Evolutionary conservation across 257 asterid genomes (phyloP), one percentile per base, ranked within the genome.

Genomic region (Solanum piurae): DNA sequence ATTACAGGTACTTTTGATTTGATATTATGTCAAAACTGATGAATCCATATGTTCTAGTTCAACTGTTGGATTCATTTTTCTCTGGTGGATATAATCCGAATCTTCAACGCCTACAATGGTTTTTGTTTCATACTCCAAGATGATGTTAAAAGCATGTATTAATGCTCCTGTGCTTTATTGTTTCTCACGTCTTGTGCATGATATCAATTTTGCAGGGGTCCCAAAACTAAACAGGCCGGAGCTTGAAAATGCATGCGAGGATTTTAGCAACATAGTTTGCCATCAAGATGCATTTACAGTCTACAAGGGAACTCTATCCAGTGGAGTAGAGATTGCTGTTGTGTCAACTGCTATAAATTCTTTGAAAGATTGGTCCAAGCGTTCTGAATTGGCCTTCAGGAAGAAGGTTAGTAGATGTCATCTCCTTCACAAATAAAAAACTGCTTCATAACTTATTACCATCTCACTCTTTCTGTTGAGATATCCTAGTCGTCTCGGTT

Each of bases 221-320:
- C 93, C 91, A 60, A 92, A 90, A 83, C 92, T 92, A 82, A 90
- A 87, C 66, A 69, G 93, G 69, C 29, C 88, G 86, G 99, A 97
- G 80, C 98, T 97, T 58, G 98, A 93, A 88, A 92, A 89, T 27
- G 98, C 98, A 25, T 97, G 99, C 40, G 99, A 97, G 93, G 99
- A 95, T 89, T 97, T 97, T 90, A 97, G 99, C 93, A 97, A 97
- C 89, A 94, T 97, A 33, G 93, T 97, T 40, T 97, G 93, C 58
- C 91, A 94, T 27, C 89, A 94, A 68, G 92, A 95, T 0, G 94
- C 94, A 87, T 92, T 94, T 87, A 89, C 93, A 68, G 95, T 97
- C 25, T 97, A 94, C 90, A 97, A 97, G 91, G 99, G 99, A 85
- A 97, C 94, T 52, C 87, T 94, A 79, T 93, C 93, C 83, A 95